Evolutionary conservation across 2,329 filamentous ascomycete genomes (phyloP), one percentile per base, ranked within the genome.

Genomic region (Rachicladosporium sp.): DNA sequence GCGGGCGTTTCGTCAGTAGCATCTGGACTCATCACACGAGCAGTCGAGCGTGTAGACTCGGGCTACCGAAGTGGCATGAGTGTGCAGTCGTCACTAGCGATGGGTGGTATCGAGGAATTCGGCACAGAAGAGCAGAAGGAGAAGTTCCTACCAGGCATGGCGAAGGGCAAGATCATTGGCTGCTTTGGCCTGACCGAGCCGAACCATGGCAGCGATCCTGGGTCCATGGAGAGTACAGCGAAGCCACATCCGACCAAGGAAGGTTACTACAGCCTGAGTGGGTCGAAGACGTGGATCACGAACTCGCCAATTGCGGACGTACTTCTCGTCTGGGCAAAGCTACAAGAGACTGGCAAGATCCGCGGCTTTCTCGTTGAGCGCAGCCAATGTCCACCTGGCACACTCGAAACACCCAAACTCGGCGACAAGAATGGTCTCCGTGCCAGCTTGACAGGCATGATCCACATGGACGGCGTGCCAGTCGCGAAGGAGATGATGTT

Each of bases 391-490:
- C 88, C 88, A 2, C 70, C 84, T 0, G 89, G 91, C 2, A 93
- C 88, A 1, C 70, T 98, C 10, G 86, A 91, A 61, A 98, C 91
- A 4, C 91, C 91, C 1, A 68, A 82, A 9, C 81, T 98, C 60
- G 93, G 93, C 69, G 77, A 96, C 67, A 98, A 98, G 73, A 95
- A 83, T 46, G 91, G 88, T 2, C 75, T 98, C 27, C 74, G 91
- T 43, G 91, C 91, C 9, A 93, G 85, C 9, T 82, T 95, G 47
- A 98, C 91, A 1, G 91, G 91, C 42, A 96, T 96, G 91, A 95
- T 98, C 49, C 87, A 94, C 51, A 73, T 98, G 56, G 89, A 95
- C 48, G 78, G 82, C 46, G 88, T 84, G 49, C 89, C 91, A 1
- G 86, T 98, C 0, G 80, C 87, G 0, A 78, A 80, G 49, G 83